A percentile compares a stretch with the other conserved stretches of the same genome.
These are phyloP conservation scores for Osmanthus fragrans DNA, from an alignment of 257 asterid genomes.

Conservation along the genomic window DNA sequence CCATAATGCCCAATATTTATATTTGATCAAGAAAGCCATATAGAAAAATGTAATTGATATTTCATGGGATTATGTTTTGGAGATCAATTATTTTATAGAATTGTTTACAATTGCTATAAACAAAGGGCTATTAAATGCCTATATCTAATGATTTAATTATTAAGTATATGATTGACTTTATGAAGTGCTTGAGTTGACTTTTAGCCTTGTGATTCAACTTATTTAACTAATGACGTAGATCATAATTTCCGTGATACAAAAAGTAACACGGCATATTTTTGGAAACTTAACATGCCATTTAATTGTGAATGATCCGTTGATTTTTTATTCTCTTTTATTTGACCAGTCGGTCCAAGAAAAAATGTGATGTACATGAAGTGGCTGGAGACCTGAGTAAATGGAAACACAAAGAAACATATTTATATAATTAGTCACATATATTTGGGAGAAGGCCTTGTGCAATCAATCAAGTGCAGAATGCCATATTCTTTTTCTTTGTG, in stretches of 20 bases:
- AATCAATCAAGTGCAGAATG: not conserved
- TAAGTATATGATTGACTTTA: not conserved
- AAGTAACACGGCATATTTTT: not conserved
- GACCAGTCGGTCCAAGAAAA: not conserved
- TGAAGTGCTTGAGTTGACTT: not conserved
- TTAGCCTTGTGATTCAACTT: not conserved
- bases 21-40: not conserved
- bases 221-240: not conserved
- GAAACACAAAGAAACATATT: not conserved
- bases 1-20: not conserved
- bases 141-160: not conserved
- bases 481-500: not conserved
- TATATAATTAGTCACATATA: not conserved
- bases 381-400: not conserved
- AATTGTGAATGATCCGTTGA: not conserved
- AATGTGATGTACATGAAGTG: not conserved
- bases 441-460: not conserved
- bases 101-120: not conserved
- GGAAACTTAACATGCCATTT: not conserved
- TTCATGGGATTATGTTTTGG: not conserved
- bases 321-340: not conserved
- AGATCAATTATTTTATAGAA: not conserved
- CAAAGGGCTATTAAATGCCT: not conserved
- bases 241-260: slow-evolving; percentile 1
- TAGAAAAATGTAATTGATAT: not conserved